Evolutionary conservation across 306 rosid genomes (phyloP).

Genomic region (Castanea mollissima): DNA sequence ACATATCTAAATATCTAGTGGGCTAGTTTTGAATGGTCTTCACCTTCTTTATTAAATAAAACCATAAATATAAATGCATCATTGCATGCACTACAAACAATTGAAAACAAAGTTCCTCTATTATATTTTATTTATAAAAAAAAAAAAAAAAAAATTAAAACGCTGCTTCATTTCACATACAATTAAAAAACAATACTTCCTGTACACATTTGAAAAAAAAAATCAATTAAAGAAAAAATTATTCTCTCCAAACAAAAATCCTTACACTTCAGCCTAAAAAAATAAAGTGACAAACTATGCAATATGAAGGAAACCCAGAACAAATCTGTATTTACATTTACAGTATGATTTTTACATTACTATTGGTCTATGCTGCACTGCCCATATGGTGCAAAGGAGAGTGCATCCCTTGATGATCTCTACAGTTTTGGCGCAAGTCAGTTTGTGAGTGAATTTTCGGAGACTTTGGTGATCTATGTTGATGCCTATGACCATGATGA

Average conservation of each 20-base stretch:
- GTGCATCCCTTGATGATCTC: slow-evolving; percentile 28
- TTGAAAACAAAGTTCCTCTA: neutral
- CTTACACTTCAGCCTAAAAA: slow-evolving; percentile 11
- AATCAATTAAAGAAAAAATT: neutral
- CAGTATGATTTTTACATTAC: slow-evolving; percentile 11
- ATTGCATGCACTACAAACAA: neutral
- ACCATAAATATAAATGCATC: neutral
- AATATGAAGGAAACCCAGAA: slow-evolving; percentile 8
- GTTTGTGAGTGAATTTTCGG: slow-evolving; percentile 29
- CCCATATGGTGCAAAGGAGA: slow-evolving; percentile 42
- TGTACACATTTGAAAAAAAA: neutral
- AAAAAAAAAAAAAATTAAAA: neutral
- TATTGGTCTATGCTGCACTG: slow-evolving; percentile 28
- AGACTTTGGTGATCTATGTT: slow-evolving; percentile 40
- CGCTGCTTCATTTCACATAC: neutral
- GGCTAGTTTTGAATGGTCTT: neutral
- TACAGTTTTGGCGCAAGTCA: slow-evolving; percentile 8
- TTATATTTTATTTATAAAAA: too few relatives aligned
- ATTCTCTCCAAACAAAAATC: neutral
- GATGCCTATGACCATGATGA: slow-evolving; percentile 25
- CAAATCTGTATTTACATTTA: slow-evolving; percentile 55
- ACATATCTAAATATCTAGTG: neutral
- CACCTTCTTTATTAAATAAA: neutral
- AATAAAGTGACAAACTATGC: neutral
- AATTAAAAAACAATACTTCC: neutral